phyloP scores from a whole-genome alignment of 495 filamentous ascomycete genomes.

The Parathielavia appendiculata region DNA sequence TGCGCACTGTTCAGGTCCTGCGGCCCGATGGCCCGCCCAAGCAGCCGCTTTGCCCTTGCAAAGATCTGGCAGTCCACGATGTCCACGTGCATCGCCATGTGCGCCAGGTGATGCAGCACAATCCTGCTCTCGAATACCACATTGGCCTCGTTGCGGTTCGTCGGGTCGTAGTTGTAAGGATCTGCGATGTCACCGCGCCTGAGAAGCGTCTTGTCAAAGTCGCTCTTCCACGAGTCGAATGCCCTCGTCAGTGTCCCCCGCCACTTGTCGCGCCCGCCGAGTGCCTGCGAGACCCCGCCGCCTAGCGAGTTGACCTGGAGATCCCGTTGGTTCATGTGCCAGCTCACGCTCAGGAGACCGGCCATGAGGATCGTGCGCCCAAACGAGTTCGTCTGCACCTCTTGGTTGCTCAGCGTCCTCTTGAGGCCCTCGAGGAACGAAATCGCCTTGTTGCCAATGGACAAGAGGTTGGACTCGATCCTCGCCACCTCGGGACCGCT shows the following conservation, averaged over 20 bases:
- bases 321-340: constrained; percentile 97
- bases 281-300: constrained; percentile 62
- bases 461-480: constrained; percentile 75
- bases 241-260: constrained; percentile 78
- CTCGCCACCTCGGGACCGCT: constrained; percentile 83
- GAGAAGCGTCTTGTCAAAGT: constrained; percentile 79
- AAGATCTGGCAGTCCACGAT: constrained; percentile 98
- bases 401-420: constrained; percentile 78
- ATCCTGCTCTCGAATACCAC: constrained; percentile 80
- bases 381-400: constrained; percentile 88
- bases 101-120: constrained; percentile 86
- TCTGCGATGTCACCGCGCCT: constrained; percentile 38
- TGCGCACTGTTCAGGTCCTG: constrained; percentile 76
- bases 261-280: constrained; percentile 92
- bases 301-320: constrained; percentile 87
- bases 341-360: constrained; percentile 85
- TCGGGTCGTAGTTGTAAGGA: constrained; percentile 44
- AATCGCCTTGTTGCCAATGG: constrained; percentile 77
- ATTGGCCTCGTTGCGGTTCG: constrained; percentile 56
- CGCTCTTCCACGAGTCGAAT: constrained; percentile 91
- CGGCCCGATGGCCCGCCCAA: constrained; percentile 78
- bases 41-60: constrained; percentile 73
- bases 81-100: constrained; percentile 98
- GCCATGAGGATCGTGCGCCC: constrained; percentile 95
- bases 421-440: constrained; percentile 91